These are phyloP conservation scores for Backusella mclennaniae DNA, from an alignment of 192 early-diverging fungal genomes.

Conservation along the genomic window DNA sequence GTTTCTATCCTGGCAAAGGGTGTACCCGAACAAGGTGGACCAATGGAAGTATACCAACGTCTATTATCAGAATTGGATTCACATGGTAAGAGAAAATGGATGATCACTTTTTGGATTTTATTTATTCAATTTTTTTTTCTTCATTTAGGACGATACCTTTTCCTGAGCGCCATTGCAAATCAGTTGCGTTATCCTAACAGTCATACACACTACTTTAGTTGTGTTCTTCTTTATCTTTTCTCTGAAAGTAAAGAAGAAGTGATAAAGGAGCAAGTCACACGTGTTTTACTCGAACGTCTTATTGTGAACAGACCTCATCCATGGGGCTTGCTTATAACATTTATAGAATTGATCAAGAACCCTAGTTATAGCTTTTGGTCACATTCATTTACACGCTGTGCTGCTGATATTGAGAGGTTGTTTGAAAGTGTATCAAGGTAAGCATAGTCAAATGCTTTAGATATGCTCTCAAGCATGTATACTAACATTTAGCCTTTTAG, in stretches of 20 bases:
- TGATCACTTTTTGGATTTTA: background rate
- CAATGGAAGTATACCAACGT: slow-evolving; percentile 82
- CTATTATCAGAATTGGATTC: slow-evolving; percentile 74
- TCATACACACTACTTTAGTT: slow-evolving; percentile 96
- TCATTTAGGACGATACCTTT: slow-evolving; percentile 62
- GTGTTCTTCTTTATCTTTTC: slow-evolving; percentile 85
- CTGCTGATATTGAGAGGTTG: slow-evolving; percentile 79
- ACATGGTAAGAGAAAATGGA: slow-evolving; percentile 50
- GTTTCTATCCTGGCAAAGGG: slow-evolving; percentile 68
- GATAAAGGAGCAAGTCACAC: slow-evolving; percentile 92
- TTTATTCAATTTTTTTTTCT: background rate
- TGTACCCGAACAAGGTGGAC: slow-evolving; percentile 56
- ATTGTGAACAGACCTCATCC: slow-evolving; percentile 97
- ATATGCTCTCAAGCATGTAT: background rate
- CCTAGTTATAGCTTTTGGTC: slow-evolving; percentile 65
- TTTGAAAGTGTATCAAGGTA: slow-evolving; percentile 67
- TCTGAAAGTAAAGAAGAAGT: slow-evolving; percentile 70
- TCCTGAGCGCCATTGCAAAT: slow-evolving; percentile 91
- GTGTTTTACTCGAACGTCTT: slow-evolving; percentile 91
- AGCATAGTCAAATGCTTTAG: background rate
- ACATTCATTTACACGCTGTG: slow-evolving; percentile 60
- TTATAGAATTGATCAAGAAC: slow-evolving; percentile 96
- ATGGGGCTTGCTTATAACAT: slow-evolving; percentile 95
- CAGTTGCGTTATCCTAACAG: slow-evolving; percentile 95
- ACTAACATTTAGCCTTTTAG: slow-evolving; percentile 4